Conservation (phyloP, 306 rosid species). For the Abrus precatorius region DNA sequence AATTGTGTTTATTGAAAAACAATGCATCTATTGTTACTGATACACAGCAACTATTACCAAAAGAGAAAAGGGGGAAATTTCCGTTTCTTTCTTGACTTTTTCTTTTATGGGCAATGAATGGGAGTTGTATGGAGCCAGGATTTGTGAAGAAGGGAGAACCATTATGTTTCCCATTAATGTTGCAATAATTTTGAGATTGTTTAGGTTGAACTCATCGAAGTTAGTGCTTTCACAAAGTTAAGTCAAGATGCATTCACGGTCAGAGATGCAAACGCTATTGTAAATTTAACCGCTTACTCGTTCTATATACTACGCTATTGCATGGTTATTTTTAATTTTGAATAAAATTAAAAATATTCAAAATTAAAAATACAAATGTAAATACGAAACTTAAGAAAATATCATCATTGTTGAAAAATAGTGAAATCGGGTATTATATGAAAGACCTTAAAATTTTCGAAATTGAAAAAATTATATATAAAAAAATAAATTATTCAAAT, state of each 20-base stretch:
- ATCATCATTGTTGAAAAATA: no score
- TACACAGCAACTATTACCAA: background rate
- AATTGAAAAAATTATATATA: no score
- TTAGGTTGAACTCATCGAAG: background rate
- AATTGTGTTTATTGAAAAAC: background rate
- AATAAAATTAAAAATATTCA: background rate
- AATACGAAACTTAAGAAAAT: no score
- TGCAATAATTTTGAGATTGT: constrained; percentile 19
- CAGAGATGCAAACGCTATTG: no score
- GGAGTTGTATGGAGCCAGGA: constrained; percentile 19
- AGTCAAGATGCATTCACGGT: background rate
- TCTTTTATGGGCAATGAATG: background rate
- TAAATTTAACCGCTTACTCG: background rate
- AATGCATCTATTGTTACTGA: background rate
- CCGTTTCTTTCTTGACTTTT: background rate
- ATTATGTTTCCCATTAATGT: background rate
- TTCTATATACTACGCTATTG: background rate
- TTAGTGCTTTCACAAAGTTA: background rate
- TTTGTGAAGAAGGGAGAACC: constrained; percentile 27
- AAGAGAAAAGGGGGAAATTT: background rate
- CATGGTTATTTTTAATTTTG: no score
- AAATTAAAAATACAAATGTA: background rate
- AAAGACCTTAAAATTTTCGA: no score
- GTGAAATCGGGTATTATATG: no score
- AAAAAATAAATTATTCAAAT: no score